Conservation (phyloP, 2,329 filamentous ascomycete species). For the Colletotrichum acutatum region DNA sequence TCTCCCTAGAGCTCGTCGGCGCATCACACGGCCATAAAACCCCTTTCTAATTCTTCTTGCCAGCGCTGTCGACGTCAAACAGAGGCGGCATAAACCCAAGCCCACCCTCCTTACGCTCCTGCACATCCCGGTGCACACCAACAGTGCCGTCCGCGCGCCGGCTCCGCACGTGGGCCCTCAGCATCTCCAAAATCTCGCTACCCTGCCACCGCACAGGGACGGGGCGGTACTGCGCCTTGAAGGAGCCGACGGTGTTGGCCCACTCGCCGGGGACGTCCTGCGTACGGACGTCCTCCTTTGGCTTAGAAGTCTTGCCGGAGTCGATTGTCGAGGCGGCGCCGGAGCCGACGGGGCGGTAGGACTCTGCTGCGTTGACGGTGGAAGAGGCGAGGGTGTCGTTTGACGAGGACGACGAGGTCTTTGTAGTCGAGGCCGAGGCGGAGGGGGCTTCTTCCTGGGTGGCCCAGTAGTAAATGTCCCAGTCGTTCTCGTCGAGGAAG, state of each 20-base stretch:
- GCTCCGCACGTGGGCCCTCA: slow-evolving; percentile 83
- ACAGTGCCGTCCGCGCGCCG: slow-evolving; percentile 56
- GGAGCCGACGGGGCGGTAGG: slow-evolving; percentile 17
- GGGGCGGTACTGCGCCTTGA: slow-evolving; percentile 92
- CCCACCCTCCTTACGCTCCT: slow-evolving; percentile 47
- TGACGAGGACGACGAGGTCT: background rate
- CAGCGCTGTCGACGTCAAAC: slow-evolving; percentile 34
- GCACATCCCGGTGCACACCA: slow-evolving; percentile 40
- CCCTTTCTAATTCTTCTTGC: slow-evolving; percentile 4
- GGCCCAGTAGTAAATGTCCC: slow-evolving; percentile 99
- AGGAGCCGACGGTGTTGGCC: slow-evolving; percentile 95
- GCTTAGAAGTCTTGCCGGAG: slow-evolving; percentile 37
- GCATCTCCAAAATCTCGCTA: slow-evolving; percentile 79
- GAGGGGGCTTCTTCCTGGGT: slow-evolving; percentile 78
- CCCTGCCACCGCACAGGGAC: slow-evolving; percentile 88
- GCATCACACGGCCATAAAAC: too few relatives aligned
- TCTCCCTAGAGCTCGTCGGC: background rate
- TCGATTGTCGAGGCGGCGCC: slow-evolving; percentile 34
- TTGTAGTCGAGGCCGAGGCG: slow-evolving; percentile 49
- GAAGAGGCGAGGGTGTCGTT: slow-evolving; percentile 11
- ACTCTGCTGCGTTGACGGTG: slow-evolving; percentile 39
- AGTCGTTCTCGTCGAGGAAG: slow-evolving; percentile 99
- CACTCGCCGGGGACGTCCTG: slow-evolving; percentile 76
- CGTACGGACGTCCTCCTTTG: slow-evolving; percentile 39
- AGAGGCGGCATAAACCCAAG: slow-evolving; percentile 70